phyloP scores from a whole-genome alignment of 148 eudicot species.

The Heliosperma pusillum region DNA sequence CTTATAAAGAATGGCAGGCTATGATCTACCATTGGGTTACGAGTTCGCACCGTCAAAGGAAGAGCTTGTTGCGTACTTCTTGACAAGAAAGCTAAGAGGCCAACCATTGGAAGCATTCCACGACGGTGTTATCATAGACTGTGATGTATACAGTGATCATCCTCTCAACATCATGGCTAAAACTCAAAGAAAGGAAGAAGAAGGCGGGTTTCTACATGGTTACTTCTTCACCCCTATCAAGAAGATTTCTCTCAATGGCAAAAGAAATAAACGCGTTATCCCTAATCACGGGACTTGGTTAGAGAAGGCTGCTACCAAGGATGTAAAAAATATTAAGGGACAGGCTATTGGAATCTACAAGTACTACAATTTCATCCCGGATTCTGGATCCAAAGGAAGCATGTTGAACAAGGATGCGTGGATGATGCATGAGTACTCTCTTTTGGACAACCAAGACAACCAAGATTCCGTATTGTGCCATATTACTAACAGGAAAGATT shows the following conservation, averaged over 20 bases:
- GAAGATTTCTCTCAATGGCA: neutral
- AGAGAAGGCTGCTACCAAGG: neutral
- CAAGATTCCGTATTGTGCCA: conserved; percentile 3
- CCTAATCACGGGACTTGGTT: neutral
- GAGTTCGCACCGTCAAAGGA: neutral
- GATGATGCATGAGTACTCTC: neutral
- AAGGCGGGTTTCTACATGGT: neutral
- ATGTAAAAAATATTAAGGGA: neutral
- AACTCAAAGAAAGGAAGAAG: neutral
- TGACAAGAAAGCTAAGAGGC: neutral
- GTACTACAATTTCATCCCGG: neutral
- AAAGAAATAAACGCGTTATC: neutral
- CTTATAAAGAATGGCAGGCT: neutral
- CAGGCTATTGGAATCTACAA: neutral
- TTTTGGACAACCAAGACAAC: neutral
- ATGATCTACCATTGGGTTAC: neutral
- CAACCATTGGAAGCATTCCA: neutral
- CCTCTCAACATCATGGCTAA: neutral
- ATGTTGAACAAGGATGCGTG: neutral
- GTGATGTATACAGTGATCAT: neutral
- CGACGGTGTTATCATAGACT: neutral
- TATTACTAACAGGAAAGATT: neutral
- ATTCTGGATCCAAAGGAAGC: neutral
- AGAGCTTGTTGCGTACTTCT: neutral
- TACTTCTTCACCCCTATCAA: neutral